Evolutionary conservation across 2,329 filamentous ascomycete species (phyloP), one percentile per base, ranked within the genome.

Genomic region (Acephala macrosclerotiorum): DNA sequence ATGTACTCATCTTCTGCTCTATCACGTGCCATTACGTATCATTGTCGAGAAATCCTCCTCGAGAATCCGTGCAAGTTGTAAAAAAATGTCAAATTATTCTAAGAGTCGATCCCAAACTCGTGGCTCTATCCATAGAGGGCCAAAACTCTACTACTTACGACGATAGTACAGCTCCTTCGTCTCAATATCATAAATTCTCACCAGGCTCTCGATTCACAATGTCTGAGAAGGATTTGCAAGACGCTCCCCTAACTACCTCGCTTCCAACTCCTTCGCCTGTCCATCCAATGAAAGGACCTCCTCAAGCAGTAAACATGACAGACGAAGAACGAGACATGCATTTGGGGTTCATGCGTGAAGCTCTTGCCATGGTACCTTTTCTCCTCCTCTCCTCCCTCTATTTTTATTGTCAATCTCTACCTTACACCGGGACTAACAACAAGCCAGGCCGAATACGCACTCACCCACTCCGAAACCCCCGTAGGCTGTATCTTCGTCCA

Each of bases 401-500:
- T 29, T 14, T 9, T 53, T 33, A 16, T 3, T 22, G 1, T 16
- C 22, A 29, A 5, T 29, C 9, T 29, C 22, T 22, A 16, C 9
- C 25, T 29, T n/a, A 3, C 25, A 22, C 8, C 2, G 14, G 18
- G 4, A 40, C 26, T 33, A 18, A 61, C 20, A 33, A 18, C 14
- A 58, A n/a, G 11, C n/a, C 58, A 97, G 93, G 96, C 94, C 65
- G 90, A 95, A 74, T 87, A 93, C 70, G 96, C 96, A 25, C 87
- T 99, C 58, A 82, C 83, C 72, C 92, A 88, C 68, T 94, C 97
- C 73, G 96, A 99, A 81, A 98, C 96, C 1, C 96, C 96, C 0
- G 96, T 99, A 22, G 96, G 96, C 58, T 99, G 96, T 79, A 94
- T 99, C 36, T 89, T 99, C 61, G 94, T 98, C 25, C 87, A 94